phyloP scores from a whole-genome alignment of 116 monocot genomes.

The Zostera marina region DNA sequence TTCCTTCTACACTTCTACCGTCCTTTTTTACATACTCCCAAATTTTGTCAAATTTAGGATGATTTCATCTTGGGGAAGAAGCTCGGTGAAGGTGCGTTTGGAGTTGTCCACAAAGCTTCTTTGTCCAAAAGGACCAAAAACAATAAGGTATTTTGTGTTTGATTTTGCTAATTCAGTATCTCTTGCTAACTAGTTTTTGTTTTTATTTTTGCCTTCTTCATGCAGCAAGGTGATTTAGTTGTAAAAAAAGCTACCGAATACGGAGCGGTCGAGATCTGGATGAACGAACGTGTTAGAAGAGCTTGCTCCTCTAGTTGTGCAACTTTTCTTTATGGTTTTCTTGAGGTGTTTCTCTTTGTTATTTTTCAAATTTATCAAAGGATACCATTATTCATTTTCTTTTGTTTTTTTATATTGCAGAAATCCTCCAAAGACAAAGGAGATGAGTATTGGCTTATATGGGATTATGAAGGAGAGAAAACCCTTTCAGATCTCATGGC shows the following conservation, averaged over 20 bases:
- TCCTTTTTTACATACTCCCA: background rate
- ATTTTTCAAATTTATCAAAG: background rate
- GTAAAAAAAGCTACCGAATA: conserved; percentile 92
- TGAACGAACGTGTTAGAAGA: conserved; percentile 81
- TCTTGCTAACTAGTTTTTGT: background rate
- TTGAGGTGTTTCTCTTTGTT: conserved; percentile 39
- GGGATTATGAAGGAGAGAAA: conserved; percentile 84
- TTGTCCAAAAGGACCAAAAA: conserved; percentile 22
- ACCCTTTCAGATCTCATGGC: conserved; percentile 65
- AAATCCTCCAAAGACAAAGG: conserved; percentile 69
- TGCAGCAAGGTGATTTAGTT: conserved; percentile 65
- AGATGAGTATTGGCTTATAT: conserved; percentile 78
- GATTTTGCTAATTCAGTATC: no score
- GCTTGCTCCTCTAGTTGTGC: conserved; percentile 80
- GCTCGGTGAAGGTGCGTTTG: conserved; percentile 89
- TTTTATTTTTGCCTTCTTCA: background rate
- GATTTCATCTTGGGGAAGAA: conserved; percentile 76
- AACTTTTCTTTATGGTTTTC: conserved; percentile 82
- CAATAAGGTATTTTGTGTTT: conserved; percentile 7
- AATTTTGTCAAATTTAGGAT: conserved; percentile 26
- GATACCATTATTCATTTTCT: background rate
- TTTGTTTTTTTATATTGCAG: conserved; percentile 12
- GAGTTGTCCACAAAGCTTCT: conserved; percentile 68
- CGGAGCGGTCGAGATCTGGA: conserved; percentile 98
- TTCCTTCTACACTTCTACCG: background rate